These are phyloP conservation scores for Candida dendrica DNA, from an alignment of 805 yeast species.

Conservation along the genomic window DNA sequence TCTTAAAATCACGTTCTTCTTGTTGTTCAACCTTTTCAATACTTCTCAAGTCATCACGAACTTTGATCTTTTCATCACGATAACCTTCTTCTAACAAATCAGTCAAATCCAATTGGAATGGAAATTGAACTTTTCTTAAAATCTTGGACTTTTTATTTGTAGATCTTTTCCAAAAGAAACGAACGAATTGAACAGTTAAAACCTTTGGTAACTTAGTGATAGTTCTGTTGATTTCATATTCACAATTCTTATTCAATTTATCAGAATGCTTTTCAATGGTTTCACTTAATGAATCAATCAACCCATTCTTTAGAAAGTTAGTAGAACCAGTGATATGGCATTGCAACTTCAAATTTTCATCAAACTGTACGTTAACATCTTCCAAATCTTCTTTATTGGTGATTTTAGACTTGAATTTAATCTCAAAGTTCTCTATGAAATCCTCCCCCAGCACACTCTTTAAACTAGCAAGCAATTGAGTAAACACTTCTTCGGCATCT, in stretches of 20 bases:
- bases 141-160: slow-evolving; percentile 88
- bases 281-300: slow-evolving; percentile 67
- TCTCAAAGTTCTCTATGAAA: slow-evolving; percentile 50
- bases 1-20: slow-evolving; percentile 65
- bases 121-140: slow-evolving; percentile 89
- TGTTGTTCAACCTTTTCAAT: slow-evolving; percentile 71
- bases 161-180: slow-evolving; percentile 95
- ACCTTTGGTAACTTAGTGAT: slow-evolving; percentile 80
- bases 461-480: slow-evolving; percentile 60
- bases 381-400: slow-evolving; percentile 51
- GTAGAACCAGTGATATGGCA: slow-evolving; percentile 86
- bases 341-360: slow-evolving; percentile 63
- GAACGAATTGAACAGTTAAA: slow-evolving; percentile 83
- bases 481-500: slow-evolving; percentile 95
- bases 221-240: slow-evolving; percentile 48
- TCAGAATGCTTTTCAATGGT: slow-evolving; percentile 70
- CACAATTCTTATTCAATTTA: slow-evolving; percentile 62
- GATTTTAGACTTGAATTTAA: slow-evolving; percentile 56
- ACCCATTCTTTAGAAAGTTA: slow-evolving; percentile 83
- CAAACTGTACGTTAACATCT: slow-evolving; percentile 43
- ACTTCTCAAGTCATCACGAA: slow-evolving; percentile 71
- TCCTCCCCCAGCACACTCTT: slow-evolving; percentile 39
- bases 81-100: slow-evolving; percentile 81
- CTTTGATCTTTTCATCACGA: slow-evolving; percentile 54
- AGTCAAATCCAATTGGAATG: slow-evolving; percentile 83